These are phyloP conservation scores for Phytophthora idaei DNA, from an alignment of 352 stramenopile species.

Conservation along the genomic window DNA sequence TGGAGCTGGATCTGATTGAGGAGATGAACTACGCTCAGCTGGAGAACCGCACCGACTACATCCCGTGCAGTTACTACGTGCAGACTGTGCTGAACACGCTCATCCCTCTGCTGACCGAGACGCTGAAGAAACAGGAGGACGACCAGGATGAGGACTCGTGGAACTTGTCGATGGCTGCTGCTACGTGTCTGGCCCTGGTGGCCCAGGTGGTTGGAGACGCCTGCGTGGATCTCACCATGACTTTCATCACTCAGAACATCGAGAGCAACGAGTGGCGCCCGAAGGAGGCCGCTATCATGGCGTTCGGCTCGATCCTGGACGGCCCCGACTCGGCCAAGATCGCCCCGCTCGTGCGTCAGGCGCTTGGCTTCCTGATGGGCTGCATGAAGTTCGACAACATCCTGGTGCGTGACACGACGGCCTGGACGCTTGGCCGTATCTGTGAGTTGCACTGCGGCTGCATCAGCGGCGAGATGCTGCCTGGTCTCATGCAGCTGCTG, in stretches of 20 bases:
- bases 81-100: slow-evolving; percentile 87
- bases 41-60: slow-evolving; percentile 51
- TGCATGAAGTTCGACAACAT: slow-evolving; percentile 92
- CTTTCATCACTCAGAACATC: slow-evolving; percentile 96
- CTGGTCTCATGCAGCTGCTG: slow-evolving; percentile 87
- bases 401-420: slow-evolving; percentile 96
- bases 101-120: slow-evolving; percentile 93
- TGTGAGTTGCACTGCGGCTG: slow-evolving; percentile 94
- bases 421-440: slow-evolving; percentile 96
- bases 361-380: slow-evolving; percentile 93
- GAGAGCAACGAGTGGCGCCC: slow-evolving; percentile 94
- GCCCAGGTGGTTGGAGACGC: slow-evolving; percentile 92
- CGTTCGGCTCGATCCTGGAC: slow-evolving; percentile 96
- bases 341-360: slow-evolving; percentile 90
- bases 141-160: slow-evolving; percentile 94
- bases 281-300: slow-evolving; percentile 97
- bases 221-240: slow-evolving; percentile 92
- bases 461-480: slow-evolving; percentile 92
- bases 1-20: slow-evolving; percentile 94
- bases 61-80: slow-evolving; percentile 91
- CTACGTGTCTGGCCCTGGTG: slow-evolving; percentile 94
- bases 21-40: slow-evolving; percentile 89
- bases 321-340: slow-evolving; percentile 93
- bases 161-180: slow-evolving; percentile 94
- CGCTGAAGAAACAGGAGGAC: slow-evolving; percentile 95